Base-by-base conservation (phyloP, 345 rosid genomes). In the Salix udensis region DNA sequence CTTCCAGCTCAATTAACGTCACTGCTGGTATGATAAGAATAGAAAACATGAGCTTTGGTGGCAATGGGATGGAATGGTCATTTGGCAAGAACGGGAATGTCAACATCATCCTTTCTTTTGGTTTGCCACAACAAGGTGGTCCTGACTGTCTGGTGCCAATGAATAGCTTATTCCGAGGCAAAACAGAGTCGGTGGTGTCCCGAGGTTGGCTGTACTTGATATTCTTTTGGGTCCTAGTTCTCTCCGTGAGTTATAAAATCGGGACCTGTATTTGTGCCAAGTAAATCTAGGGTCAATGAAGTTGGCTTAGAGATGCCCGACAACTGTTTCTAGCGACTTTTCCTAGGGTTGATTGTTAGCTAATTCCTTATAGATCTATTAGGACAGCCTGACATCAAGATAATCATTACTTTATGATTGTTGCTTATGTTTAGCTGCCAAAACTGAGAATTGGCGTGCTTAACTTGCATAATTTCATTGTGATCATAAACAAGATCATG, bases 1-100 rank as follows among this genome's bases (percentile, higher is more conserved):
- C 97, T 21, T 92, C 99, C 60, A 88, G 90, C 72, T 92, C 96
- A 3, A 86, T 87, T 55, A 94, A 88, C 74, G 87, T 93, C 60
- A 91, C 89, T 55, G 94, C 97, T 66, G 94, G 94, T 69, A 82
- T 93, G 86, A 87, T 96, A 61, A 93, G 92, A 82, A 87, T 96
- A 82, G 86, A 92, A 62, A 78, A 72, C 71, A 58, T 76, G 74
- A 82, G 78, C 40, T 66, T 82, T 67, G 82, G 78, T 7, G 83
- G 85, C 73, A 74, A 79, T 66, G 82, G 80, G 58, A 75, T 84
- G 74, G 90, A 88, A 74, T 87, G 90, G 97, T 88, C 92, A 36
- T 71, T 84, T 39, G 75, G 80, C 76, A 96, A 96, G 82, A 88
- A 88, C 52, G 87, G 85, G 74, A 77, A 84, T 71, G 80, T 88